These are phyloP conservation scores for Berkeleyomyces rouxiae DNA, from an alignment of 2,329 filamentous ascomycete species.

Conservation along the genomic window DNA sequence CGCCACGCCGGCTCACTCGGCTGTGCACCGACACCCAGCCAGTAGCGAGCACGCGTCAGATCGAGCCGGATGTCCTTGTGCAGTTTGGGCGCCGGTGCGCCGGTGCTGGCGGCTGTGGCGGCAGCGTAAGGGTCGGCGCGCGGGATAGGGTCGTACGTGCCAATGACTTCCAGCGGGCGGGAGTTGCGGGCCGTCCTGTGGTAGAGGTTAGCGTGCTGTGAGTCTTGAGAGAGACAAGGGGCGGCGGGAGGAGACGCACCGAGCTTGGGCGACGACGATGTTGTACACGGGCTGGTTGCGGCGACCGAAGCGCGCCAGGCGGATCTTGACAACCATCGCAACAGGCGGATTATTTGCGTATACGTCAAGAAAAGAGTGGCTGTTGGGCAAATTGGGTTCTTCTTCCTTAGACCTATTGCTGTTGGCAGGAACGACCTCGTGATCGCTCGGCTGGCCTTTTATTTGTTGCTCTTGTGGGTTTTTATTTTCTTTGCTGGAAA, in stretches of 20 bases:
- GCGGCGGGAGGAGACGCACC: conserved; percentile 31
- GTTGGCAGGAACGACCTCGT: neutral
- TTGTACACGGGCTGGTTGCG: conserved; percentile 88
- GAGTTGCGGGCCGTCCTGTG: conserved; percentile 67
- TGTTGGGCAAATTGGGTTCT: neutral
- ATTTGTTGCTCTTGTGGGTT: neutral
- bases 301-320: conserved; percentile 83
- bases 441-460: neutral
- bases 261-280: conserved; percentile 85
- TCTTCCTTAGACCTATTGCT: neutral
- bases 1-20: conserved; percentile 82
- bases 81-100: conserved; percentile 59
- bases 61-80: conserved; percentile 92
- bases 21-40: conserved; percentile 92
- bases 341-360: neutral
- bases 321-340: conserved; percentile 84
- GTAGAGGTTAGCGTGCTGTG: conserved; percentile 1
- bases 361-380: neutral
- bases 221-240: neutral
- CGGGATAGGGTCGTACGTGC: conserved; percentile 55
- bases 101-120: conserved; percentile 32
- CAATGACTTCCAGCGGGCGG: conserved; percentile 84
- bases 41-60: conserved; percentile 67
- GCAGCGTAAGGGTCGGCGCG: conserved; percentile 42
- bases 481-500: neutral